phyloP scores from a whole-genome alignment of 2,329 filamentous ascomycete genomes.

The Lasiodiplodia hormozganensis region DNA sequence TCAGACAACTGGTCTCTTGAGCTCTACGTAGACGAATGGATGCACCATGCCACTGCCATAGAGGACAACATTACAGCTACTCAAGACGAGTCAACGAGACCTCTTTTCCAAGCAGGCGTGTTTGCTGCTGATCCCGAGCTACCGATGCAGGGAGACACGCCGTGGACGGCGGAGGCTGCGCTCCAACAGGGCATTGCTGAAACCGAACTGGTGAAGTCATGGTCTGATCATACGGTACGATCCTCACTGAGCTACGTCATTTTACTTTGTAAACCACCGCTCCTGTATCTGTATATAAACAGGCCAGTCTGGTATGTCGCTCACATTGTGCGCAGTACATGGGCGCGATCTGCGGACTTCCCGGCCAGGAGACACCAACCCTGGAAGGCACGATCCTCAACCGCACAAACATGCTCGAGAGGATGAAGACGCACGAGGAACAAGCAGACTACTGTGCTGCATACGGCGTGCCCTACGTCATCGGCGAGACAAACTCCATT shows the following conservation, averaged over 20 bases:
- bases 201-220: background rate
- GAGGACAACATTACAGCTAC: background rate
- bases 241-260: background rate
- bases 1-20: background rate
- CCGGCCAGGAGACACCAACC: background rate
- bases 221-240: background rate
- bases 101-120: background rate
- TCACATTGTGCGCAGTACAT: background rate
- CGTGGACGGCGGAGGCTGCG: background rate
- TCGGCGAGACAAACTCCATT: background rate
- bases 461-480: background rate
- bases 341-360: background rate
- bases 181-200: background rate
- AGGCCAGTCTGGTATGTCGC: background rate
- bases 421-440: background rate
- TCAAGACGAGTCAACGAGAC: background rate
- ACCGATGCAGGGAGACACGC: background rate
- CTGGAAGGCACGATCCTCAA: background rate
- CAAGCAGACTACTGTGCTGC: background rate
- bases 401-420: background rate
- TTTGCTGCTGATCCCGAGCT: background rate
- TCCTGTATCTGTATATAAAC: background rate
- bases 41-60: background rate
- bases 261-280: background rate
- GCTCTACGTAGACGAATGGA: background rate